Conservation (phyloP, 495 filamentous ascomycete genomes). For the Zalerion maritima region DNA sequence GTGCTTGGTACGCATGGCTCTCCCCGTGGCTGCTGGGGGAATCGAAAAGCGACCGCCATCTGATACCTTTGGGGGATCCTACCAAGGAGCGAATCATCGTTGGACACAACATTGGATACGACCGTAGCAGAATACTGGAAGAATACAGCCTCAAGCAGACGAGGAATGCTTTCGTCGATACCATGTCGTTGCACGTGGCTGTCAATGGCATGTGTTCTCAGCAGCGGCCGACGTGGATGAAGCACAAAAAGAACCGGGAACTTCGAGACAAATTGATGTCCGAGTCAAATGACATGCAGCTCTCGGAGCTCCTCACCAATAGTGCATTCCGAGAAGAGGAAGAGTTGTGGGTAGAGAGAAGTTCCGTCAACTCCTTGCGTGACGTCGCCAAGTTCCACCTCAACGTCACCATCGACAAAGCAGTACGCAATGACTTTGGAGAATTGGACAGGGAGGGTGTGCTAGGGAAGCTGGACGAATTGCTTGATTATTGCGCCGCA, state of each 20-base stretch:
- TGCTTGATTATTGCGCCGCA: constrained; percentile 90
- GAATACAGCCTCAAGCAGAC: constrained; percentile 78
- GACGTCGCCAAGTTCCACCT: constrained; percentile 97
- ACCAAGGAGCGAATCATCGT: constrained; percentile 58
- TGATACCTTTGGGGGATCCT: constrained; percentile 75
- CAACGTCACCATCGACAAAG: constrained; percentile 82
- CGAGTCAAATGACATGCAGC: constrained; percentile 53
- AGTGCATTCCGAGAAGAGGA: constrained; percentile 60
- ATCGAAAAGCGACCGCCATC: constrained; percentile 56
- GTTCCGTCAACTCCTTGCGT: constrained; percentile 85
- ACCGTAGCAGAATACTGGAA: constrained; percentile 74
- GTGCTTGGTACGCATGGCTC: constrained; percentile 92
- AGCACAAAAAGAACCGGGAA: constrained; percentile 78
- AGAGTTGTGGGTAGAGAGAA: constrained; percentile 87
- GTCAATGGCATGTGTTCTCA: constrained; percentile 98
- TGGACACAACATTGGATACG: constrained; percentile 94
- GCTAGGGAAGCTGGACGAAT: constrained; percentile 52
- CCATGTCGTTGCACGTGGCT: constrained; percentile 95
- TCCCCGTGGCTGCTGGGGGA: constrained; percentile 90
- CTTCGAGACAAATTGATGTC: constrained; percentile 64
- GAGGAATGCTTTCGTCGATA: constrained; percentile 82
- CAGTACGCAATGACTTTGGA: constrained; percentile 72
- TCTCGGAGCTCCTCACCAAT: constrained; percentile 55
- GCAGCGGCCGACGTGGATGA: constrained; percentile 93
- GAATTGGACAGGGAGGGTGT: constrained; percentile 61